Evolutionary conservation across 768 basidiomycete species (phyloP).

Genomic region (Lentinula edodes): DNA sequence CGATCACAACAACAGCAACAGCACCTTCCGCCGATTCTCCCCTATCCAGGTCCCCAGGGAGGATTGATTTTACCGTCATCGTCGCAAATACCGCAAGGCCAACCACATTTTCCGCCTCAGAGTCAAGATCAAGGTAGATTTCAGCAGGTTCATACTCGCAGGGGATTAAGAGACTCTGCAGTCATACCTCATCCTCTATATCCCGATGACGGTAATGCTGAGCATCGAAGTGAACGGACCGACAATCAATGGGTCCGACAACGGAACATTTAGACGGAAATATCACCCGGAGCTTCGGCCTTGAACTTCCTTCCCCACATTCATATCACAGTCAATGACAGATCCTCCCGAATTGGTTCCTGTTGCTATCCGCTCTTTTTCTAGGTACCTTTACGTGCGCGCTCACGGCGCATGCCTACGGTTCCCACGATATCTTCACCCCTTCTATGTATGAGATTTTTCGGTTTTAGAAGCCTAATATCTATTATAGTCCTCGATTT

Average conservation of each 20-base stretch:
- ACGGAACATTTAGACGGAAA: conserved; percentile 2
- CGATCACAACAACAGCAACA: conserved; percentile 22
- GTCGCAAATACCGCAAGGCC: neutral
- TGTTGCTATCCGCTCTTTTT: conserved; percentile 48
- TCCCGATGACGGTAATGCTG: neutral
- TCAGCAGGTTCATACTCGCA: neutral
- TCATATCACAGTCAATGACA: conserved; percentile 35
- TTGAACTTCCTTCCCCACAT: conserved; percentile 31
- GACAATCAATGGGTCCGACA: neutral
- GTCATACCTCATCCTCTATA: neutral
- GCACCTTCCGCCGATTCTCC: conserved; percentile 17
- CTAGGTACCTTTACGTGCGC: conserved; percentile 36
- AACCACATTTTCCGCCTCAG: neutral
- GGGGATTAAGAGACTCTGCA: neutral
- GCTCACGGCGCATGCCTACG: conserved; percentile 43
- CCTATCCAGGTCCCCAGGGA: neutral
- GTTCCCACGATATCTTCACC: conserved; percentile 33
- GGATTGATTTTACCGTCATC: conserved; percentile 3
- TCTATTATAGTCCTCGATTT: neutral
- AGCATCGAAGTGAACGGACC: neutral
- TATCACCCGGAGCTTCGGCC: neutral
- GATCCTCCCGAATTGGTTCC: conserved; percentile 36
- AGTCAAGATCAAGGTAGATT: neutral
- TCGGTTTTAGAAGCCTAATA: neutral
- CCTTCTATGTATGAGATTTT: neutral